These are phyloP conservation scores for Amaranthus cruentus DNA, from an alignment of 148 eudicot species.

Conservation along the genomic window DNA sequence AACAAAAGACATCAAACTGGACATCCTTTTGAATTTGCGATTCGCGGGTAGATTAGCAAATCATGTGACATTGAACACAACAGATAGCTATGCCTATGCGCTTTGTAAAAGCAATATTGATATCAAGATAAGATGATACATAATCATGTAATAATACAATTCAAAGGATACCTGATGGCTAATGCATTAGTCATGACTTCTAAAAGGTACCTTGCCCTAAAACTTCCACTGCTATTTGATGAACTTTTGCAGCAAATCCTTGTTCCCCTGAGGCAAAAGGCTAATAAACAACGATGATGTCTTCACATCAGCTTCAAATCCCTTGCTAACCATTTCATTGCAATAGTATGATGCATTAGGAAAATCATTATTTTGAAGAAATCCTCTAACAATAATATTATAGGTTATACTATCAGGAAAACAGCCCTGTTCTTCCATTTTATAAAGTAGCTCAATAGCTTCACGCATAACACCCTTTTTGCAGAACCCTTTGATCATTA, in stretches of 20 bases:
- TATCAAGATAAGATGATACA: too few species aligned
- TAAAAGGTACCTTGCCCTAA: too few species aligned
- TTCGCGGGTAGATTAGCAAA: too few species aligned
- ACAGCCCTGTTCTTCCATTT: constrained; percentile 8
- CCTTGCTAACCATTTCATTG: neutral
- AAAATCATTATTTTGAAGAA: neutral
- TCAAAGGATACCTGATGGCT: too few species aligned
- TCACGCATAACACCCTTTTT: constrained; percentile 10
- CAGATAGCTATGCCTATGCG: too few species aligned
- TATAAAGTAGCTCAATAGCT: constrained; percentile 4
- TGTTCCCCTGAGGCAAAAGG: neutral
- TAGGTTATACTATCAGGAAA: neutral
- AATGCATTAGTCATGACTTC: too few species aligned
- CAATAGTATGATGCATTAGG: constrained; percentile 2
- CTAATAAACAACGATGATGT: constrained; percentile 2
- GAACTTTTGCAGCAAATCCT: constrained; percentile 3
- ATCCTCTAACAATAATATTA: constrained; percentile 11
- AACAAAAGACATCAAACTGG: too few species aligned
- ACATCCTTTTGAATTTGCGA: too few species aligned
- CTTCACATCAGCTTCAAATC: constrained; percentile 9
- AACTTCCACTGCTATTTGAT: neutral
- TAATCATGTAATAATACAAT: too few species aligned
- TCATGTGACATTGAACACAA: too few species aligned
- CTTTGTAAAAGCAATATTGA: too few species aligned
- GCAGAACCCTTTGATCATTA: constrained; percentile 17